These are phyloP conservation scores for Russula earlei DNA, from an alignment of 768 basidiomycete species.

Conservation along the genomic window DNA sequence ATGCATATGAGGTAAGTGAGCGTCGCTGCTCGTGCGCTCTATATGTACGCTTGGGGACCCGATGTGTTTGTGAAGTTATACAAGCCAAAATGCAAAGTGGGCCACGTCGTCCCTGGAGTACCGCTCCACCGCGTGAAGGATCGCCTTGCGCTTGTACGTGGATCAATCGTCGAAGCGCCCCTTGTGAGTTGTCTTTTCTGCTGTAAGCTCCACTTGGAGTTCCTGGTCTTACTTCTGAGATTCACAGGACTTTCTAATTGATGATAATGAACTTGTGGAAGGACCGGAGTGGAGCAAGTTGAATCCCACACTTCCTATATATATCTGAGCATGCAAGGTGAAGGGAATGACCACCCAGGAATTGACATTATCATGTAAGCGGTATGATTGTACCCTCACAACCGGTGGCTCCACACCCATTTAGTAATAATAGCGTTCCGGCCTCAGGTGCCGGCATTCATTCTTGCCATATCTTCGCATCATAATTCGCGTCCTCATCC, in stretches of 20 bases:
- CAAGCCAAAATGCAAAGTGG: slow-evolving; percentile 65
- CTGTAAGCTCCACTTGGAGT: neutral
- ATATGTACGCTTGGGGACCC: neutral
- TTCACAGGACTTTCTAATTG: slow-evolving; percentile 72
- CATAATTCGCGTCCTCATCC: too few relatives aligned
- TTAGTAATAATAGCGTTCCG: too few relatives aligned
- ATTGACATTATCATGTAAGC: neutral
- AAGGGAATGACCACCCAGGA: neutral
- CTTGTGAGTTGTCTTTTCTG: slow-evolving; percentile 35
- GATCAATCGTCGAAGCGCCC: slow-evolving; percentile 68
- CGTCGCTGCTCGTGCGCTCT: too few relatives aligned
- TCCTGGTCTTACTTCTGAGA: slow-evolving; percentile 5
- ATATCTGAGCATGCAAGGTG: slow-evolving; percentile 38
- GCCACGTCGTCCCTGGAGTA: slow-evolving; percentile 70
- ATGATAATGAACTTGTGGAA: slow-evolving; percentile 60
- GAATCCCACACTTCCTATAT: slow-evolving; percentile 73
- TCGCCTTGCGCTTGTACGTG: slow-evolving; percentile 57
- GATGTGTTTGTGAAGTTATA: slow-evolving; percentile 40
- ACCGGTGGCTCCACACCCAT: neutral
- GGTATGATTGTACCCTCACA: neutral
- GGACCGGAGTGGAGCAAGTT: slow-evolving; percentile 65
- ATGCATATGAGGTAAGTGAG: slow-evolving; percentile 55
- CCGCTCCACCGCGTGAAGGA: slow-evolving; percentile 63
- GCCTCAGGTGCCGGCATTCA: too few relatives aligned
- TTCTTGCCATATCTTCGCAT: too few relatives aligned